Base-by-base conservation (phyloP, 306 rosid species). In the Ammopiptanthus mongolicus region DNA sequence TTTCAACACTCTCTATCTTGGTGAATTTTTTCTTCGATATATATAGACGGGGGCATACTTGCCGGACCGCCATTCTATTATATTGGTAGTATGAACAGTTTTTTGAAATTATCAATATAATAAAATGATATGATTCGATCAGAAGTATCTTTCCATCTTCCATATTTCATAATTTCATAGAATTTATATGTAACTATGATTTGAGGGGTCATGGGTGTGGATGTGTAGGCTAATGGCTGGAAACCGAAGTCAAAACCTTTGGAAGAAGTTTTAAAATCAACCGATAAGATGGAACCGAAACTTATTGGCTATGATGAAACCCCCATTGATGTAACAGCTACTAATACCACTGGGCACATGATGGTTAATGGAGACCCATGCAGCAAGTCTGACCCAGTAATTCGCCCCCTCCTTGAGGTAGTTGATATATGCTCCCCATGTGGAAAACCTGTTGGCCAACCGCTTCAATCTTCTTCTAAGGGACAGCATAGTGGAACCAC, bases 221-320 rank as follows among this genome's bases (percentile, higher is more conserved):
- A 67, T 78, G 78, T 76, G 88, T 88, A 95, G 97, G 89, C 84
- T 73, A 75, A 85, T 73, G 99, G 96, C 68, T 82, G 75, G 78
- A 77, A 47, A 65, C 71, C 78, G 0, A 89, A 82, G 90, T 67
- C 88, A 25, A 94, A 80, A 33, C 29, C 97, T 63, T 85, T 92
- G 86, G 96, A 92, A 82, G 88, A 92, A 62, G 85, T 87, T 75
- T 73, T 95, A 53, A 81, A 85, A 74, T 79, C 96, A 71, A 85
- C 88, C 83, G 6, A 8, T 46, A 89, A 79, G 88, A 74, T 18
- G 84, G 88, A 87, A 81, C 88, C 97, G 14, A 80, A 85, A 78
- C 91, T 95, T 64, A 86, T 95, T 44, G 99, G 97, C 79, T 95
- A 82, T 79, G 83, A 95, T 76, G 99, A 95, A 85, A 75, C 75